A percentile compares a stretch with the other conserved stretches of the same genome.
phyloP scores from a whole-genome alignment of 108 stramenopile species.

The Conticribra guillardii region DNA sequence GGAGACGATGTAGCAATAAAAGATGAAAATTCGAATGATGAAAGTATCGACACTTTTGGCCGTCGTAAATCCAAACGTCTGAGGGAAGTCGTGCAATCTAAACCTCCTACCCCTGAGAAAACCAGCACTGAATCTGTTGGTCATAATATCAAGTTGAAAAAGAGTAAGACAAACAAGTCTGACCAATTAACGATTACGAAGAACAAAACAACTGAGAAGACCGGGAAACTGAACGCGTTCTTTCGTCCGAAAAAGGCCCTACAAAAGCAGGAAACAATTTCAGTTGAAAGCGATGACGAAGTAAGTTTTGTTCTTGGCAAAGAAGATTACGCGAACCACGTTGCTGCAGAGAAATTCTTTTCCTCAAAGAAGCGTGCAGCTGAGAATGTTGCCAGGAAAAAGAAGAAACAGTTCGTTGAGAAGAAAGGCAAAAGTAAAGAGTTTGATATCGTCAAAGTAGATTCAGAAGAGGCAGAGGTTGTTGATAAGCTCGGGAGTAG shows the following conservation, averaged over 20 bases:
- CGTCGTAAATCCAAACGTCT: too few relatives aligned
- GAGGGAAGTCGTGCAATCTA: too few relatives aligned
- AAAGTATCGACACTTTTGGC: too few relatives aligned
- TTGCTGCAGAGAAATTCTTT: constrained; percentile 10
- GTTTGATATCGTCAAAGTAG: constrained; percentile 5
- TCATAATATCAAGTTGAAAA: not conserved
- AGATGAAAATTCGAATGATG: too few relatives aligned
- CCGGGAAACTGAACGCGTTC: not conserved
- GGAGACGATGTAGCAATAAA: too few relatives aligned
- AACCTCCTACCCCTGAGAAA: too few relatives aligned
- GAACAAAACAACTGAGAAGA: too few relatives aligned
- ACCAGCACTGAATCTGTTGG: too few relatives aligned
- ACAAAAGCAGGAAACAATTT: not conserved
- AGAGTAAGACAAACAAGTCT: not conserved
- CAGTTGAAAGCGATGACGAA: not conserved
- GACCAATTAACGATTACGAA: too few relatives aligned
- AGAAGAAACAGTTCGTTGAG: not conserved
- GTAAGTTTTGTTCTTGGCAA: not conserved
- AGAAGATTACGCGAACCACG: constrained; percentile 15
- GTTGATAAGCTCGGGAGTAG: too few relatives aligned
- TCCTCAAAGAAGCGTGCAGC: not conserved
- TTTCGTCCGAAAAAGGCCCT: not conserved
- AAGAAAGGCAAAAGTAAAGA: constrained; percentile 10
- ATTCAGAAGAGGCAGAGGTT: not conserved
- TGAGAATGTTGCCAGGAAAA: not conserved